Evolutionary conservation across 2,329 filamentous ascomycete genomes (phyloP).

Genomic region (Trichoderma simmonsii): DNA sequence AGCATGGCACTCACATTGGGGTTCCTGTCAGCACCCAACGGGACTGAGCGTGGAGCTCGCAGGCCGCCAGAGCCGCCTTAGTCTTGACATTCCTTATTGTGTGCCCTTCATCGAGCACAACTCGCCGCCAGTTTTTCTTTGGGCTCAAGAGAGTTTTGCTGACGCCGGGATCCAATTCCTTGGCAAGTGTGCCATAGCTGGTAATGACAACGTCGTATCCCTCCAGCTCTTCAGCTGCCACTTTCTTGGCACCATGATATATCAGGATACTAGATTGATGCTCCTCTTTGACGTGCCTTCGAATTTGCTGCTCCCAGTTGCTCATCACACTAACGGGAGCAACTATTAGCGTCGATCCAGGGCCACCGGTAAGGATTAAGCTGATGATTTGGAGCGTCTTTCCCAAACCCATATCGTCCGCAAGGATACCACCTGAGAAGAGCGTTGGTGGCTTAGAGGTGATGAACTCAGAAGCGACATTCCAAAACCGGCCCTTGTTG

Average conservation of each 20-base stretch:
- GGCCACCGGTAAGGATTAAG: constrained; percentile 59
- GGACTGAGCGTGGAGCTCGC: constrained; percentile 63
- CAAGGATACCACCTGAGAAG: constrained; percentile 78
- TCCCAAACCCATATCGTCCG: constrained; percentile 86
- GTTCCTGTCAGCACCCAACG: constrained; percentile 80
- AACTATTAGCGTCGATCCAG: constrained; percentile 71
- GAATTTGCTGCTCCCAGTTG: constrained; percentile 82
- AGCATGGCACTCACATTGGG: constrained; percentile 59
- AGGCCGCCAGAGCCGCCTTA: constrained; percentile 67
- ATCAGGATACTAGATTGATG: constrained; percentile 63
- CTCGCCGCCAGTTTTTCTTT: constrained; percentile 65
- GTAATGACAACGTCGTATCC: constrained; percentile 76
- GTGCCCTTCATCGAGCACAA: constrained; percentile 83
- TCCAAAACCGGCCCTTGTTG: constrained; percentile 52
- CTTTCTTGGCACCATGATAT: constrained; percentile 67
- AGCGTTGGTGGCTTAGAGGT: constrained; percentile 57
- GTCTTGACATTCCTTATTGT: constrained; percentile 74
- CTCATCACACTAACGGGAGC: constrained; percentile 84
- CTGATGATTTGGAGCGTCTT: constrained; percentile 87
- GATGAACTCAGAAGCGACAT: constrained; percentile 60
- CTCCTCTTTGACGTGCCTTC: constrained; percentile 65
- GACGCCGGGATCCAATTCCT: constrained; percentile 54
- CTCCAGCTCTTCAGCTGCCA: constrained; percentile 55
- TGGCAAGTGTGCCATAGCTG: constrained; percentile 73
- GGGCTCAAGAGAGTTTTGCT: not conserved